A percentile compares a stretch with the other conserved stretches of the same genome.
Evolutionary conservation across 1,139 yeast genomes (phyloP).

Genomic region (Keqinozyma sinolaborantium): DNA sequence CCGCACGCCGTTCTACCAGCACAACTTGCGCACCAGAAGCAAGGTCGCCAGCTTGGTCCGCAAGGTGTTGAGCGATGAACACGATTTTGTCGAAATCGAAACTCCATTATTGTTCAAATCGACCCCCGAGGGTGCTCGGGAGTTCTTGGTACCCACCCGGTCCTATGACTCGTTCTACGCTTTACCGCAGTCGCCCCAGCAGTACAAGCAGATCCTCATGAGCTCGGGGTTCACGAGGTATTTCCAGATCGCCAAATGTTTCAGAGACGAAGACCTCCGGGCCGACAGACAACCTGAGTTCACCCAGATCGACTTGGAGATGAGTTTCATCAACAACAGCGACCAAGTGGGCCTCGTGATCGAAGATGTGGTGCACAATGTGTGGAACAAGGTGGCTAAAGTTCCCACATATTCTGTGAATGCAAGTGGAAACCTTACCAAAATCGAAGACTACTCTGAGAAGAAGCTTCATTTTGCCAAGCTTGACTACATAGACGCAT

Average conservation of each 20-base stretch:
- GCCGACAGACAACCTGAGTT: conserved; percentile 97
- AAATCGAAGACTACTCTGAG: conserved; percentile 14
- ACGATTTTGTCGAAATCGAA: conserved; percentile 76
- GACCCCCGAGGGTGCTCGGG: conserved; percentile 98
- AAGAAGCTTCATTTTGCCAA: conserved; percentile 31
- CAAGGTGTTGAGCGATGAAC: conserved; percentile 35
- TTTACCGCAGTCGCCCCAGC: conserved; percentile 96
- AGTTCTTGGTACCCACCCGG: conserved; percentile 90
- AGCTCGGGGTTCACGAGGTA: conserved; percentile 87
- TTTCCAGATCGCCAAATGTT: conserved; percentile 90
- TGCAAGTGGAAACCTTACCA: conserved; percentile 19
- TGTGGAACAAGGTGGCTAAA: conserved; percentile 53
- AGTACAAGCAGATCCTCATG: conserved; percentile 90
- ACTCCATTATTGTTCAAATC: conserved; percentile 92
- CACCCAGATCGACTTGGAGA: conserved; percentile 91
- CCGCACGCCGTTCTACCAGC: conserved; percentile 59
- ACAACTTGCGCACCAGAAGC: conserved; percentile 59
- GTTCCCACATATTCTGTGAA: conserved; percentile 35
- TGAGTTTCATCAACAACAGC: conserved; percentile 71
- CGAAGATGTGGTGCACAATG: conserved; percentile 49
- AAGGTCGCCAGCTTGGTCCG: conserved; percentile 56
- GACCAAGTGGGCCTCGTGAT: conserved; percentile 67
- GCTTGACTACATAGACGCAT: conserved; percentile 64
- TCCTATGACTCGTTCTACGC: conserved; percentile 68
- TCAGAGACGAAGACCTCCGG: conserved; percentile 92